Percentiles rank a stretch among this genome's conserved stretches.
Evolutionary conservation across 768 basidiomycete species (phyloP).

Genomic region (Pleurotus ostreatus): DNA sequence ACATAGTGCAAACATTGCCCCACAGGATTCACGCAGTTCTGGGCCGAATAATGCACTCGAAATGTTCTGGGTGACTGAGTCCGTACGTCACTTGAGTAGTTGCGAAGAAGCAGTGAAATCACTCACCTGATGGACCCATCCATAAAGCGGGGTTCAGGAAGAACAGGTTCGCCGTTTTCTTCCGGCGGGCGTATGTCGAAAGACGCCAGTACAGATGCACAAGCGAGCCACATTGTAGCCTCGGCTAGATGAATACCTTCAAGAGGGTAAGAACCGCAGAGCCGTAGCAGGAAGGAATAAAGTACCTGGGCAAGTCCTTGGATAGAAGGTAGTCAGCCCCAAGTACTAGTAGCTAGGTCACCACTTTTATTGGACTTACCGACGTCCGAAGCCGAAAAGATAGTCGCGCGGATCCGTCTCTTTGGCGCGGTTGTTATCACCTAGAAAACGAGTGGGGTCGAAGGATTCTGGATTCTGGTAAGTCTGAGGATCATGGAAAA

Average conservation of each 20-base stretch:
- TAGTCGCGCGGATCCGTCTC: conserved; percentile 16
- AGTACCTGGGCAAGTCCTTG: neutral
- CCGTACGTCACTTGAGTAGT: neutral
- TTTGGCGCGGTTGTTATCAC: neutral
- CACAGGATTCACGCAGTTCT: neutral
- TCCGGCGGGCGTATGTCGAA: conserved; percentile 14
- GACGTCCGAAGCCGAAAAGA: conserved; percentile 20
- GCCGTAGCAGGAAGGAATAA: neutral
- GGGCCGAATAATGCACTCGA: neutral
- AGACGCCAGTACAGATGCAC: conserved; percentile 12
- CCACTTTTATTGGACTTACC: conserved; percentile 9
- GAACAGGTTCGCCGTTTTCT: conserved; percentile 12
- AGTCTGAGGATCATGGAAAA: conserved; percentile 44
- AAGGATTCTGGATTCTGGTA: conserved; percentile 49
- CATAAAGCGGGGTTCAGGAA: conserved; percentile 11
- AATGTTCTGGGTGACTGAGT: neutral
- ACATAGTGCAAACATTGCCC: too few species aligned
- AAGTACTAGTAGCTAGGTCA: too few species aligned
- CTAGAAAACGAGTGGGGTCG: conserved; percentile 41
- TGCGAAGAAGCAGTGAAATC: neutral
- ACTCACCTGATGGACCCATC: conserved; percentile 11
- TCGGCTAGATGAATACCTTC: conserved; percentile 25
- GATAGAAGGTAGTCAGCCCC: too few species aligned
- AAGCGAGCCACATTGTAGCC: conserved; percentile 19
- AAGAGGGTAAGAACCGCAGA: neutral